A percentile compares a stretch with the other conserved stretches of the same genome.
Evolutionary conservation across 306 rosid genomes (phyloP).

Genomic region (Quercus cerris): DNA sequence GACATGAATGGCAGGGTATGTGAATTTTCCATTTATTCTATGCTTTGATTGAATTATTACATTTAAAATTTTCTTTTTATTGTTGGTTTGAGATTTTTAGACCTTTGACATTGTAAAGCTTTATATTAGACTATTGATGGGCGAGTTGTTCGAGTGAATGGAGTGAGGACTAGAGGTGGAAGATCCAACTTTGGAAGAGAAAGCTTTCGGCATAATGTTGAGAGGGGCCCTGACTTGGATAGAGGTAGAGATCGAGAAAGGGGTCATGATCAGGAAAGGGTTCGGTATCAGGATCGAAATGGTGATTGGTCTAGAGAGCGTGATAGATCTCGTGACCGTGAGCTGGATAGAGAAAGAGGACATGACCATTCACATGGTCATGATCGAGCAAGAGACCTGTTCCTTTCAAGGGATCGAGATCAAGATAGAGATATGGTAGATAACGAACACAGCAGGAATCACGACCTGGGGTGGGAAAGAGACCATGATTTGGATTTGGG

Average conservation of each 20-base stretch:
- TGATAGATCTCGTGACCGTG: constrained; percentile 55
- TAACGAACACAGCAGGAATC: constrained; percentile 31
- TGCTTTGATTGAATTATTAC: neutral
- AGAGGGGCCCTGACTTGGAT: constrained; percentile 65
- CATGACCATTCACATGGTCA: constrained; percentile 39
- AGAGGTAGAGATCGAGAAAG: constrained; percentile 46
- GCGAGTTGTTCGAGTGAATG: constrained; percentile 77
- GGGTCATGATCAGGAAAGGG: constrained; percentile 52
- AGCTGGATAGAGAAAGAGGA: constrained; percentile 52
- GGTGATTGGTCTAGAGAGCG: constrained; percentile 55
- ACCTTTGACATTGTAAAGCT: constrained; percentile 25
- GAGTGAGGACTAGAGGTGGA: constrained; percentile 66
- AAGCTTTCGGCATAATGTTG: constrained; percentile 34
- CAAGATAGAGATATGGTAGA: constrained; percentile 36
- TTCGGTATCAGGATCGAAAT: constrained; percentile 41
- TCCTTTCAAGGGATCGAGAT: constrained; percentile 36
- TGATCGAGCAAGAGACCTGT: constrained; percentile 41
- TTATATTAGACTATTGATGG: constrained; percentile 74
- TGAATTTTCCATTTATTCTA: neutral
- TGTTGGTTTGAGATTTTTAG: constrained; percentile 16
- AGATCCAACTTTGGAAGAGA: constrained; percentile 68
- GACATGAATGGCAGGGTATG: constrained; percentile 95
- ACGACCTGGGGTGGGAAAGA: constrained; percentile 39
- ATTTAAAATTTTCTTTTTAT: neutral
- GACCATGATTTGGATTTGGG: constrained; percentile 36